These are phyloP conservation scores for Trypanosoma boissoni DNA, from an alignment of 208 protist species.

Conservation along the genomic window DNA sequence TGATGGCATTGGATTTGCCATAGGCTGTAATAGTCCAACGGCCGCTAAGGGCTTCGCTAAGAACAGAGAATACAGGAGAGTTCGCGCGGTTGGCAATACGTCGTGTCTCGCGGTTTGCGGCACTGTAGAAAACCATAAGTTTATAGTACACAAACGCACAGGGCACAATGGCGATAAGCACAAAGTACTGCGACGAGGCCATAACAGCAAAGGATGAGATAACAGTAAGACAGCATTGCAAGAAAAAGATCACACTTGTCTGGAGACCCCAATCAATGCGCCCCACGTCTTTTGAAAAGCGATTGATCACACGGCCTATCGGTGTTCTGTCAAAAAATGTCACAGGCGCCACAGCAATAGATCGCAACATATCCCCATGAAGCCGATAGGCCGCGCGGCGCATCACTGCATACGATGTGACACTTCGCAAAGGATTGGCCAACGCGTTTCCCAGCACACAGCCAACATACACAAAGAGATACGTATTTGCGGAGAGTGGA, in stretches of 20 bases:
- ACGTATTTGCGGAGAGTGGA: conserved; percentile 19
- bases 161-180: conserved; percentile 47
- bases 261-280: conserved; percentile 69
- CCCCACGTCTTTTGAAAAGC: conserved; percentile 92
- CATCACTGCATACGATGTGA: conserved; percentile 31
- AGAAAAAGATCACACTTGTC: conserved; percentile 49
- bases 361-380: conserved; percentile 52
- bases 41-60: conserved; percentile 90
- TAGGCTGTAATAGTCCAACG: conserved; percentile 85
- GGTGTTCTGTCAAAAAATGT: conserved; percentile 95
- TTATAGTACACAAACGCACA: conserved; percentile 64
- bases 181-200: conserved; percentile 38
- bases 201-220: conserved; percentile 53
- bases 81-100: conserved; percentile 84
- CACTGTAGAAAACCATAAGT: conserved; percentile 88
- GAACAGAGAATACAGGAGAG: conserved; percentile 92
- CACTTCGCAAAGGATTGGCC: conserved; percentile 33
- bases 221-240: conserved; percentile 56
- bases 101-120: conserved; percentile 80
- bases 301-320: conserved; percentile 92
- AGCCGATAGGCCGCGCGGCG: conserved; percentile 38
- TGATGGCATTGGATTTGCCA: conserved; percentile 22
- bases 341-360: conserved; percentile 53
- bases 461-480: conserved; percentile 45
- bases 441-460: conserved; percentile 36